Conservation (phyloP, 495 filamentous ascomycete genomes). For the Penicillium cataractarum region DNA sequence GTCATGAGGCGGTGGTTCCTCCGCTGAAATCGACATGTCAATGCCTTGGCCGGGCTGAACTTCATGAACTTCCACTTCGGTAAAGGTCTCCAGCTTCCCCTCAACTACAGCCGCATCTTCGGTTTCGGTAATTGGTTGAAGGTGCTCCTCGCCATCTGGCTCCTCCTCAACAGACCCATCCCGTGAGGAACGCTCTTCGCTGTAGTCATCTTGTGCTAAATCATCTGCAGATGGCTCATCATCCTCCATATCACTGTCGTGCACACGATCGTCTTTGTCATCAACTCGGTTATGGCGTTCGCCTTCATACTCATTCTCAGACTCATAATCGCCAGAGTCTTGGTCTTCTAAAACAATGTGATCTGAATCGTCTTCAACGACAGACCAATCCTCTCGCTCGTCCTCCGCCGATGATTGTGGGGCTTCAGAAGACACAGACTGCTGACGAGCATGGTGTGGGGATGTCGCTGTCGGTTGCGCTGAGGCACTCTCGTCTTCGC, state of each 20-base stretch:
- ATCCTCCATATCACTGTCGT: slow-evolving; percentile 25
- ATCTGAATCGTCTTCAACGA: slow-evolving; percentile 4
- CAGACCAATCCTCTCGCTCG: slow-evolving; percentile 5
- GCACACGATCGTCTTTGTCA: slow-evolving; percentile 14
- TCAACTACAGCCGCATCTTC: not conserved
- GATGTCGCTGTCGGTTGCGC: slow-evolving; percentile 7
- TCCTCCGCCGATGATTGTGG: not conserved
- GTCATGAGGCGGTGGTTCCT: not conserved
- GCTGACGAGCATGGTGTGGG: not conserved
- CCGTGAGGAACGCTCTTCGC: not conserved
- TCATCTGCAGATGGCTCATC: slow-evolving; percentile 23
- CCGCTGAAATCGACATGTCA: not conserved
- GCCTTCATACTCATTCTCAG: too few relatives aligned
- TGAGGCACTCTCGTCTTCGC: slow-evolving; percentile 41
- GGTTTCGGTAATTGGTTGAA: not conserved
- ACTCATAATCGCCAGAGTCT: slow-evolving; percentile 9
- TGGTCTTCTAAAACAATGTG: slow-evolving; percentile 10
- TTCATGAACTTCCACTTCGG: not conserved
- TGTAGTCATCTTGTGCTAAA: slow-evolving; percentile 11
- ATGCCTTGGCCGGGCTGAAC: not conserved
- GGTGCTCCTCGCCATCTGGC: not conserved
- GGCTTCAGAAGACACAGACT: not conserved
- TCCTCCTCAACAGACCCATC: not conserved
- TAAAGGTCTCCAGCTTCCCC: not conserved
- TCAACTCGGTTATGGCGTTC: too few relatives aligned